phyloP scores from a whole-genome alignment of 495 filamentous ascomycete species.

The Aspergillus ostianus region DNA sequence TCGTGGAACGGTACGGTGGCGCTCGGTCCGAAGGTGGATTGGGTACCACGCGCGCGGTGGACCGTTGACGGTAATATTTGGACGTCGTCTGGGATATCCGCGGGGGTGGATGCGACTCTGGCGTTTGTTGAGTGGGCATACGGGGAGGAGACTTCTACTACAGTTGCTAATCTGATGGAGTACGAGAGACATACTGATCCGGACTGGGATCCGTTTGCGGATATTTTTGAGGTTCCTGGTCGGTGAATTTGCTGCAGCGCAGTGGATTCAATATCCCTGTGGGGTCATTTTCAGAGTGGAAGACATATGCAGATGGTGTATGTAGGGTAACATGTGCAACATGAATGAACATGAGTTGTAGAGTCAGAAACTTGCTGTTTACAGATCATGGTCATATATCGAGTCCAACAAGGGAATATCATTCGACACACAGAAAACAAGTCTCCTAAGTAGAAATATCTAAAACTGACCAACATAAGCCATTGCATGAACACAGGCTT shows the following conservation, averaged over 20 bases:
- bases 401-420: too few relatives aligned
- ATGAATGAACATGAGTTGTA: too few relatives aligned
- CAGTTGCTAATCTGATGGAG: conserved; percentile 9
- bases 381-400: too few relatives aligned
- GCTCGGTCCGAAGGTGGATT: conserved; percentile 47
- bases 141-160: conserved; percentile 4
- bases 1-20: conserved; percentile 26
- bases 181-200: conserved; percentile 8
- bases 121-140: conserved; percentile 7
- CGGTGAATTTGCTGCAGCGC: neutral
- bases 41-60: conserved; percentile 64
- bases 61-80: conserved; percentile 63
- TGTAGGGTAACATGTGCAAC: too few relatives aligned
- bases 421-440: too few relatives aligned
- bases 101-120: conserved; percentile 60
- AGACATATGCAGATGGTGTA: too few relatives aligned
- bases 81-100: conserved; percentile 59
- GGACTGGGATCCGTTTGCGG: conserved; percentile 11
- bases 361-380: too few relatives aligned
- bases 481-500: too few relatives aligned
- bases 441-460: too few relatives aligned
- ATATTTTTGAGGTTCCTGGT: neutral
- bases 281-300: too few relatives aligned
- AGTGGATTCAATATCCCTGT: too few relatives aligned
- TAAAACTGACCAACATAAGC: too few relatives aligned